phyloP scores from a whole-genome alignment of 2,329 filamentous ascomycete genomes.

The Achaetomium macrosporum region DNA sequence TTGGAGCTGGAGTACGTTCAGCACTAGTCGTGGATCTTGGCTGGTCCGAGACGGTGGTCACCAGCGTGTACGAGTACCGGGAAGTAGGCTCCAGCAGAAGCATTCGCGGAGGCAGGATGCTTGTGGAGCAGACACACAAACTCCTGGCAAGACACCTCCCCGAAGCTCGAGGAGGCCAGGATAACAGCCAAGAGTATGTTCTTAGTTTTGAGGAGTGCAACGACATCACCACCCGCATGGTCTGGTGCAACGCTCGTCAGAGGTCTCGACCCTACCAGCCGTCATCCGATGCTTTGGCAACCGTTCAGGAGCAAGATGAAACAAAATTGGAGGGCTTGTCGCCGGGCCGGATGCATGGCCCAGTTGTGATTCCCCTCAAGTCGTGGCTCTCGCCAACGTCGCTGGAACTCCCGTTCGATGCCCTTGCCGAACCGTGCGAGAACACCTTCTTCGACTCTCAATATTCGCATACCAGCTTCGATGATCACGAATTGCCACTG shows the following conservation, averaged over 20 bases:
- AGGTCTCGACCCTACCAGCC: constrained; percentile 18
- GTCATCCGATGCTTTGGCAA: constrained; percentile 38
- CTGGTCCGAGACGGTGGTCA: constrained; percentile 84
- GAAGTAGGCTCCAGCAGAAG: constrained; percentile 68
- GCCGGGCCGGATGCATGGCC: constrained; percentile 22
- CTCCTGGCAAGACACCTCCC: constrained; percentile 47
- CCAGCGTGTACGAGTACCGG: constrained; percentile 83
- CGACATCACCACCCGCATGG: constrained; percentile 66
- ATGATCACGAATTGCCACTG: constrained; percentile 81
- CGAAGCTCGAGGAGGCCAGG: constrained; percentile 23
- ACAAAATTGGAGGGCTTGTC: constrained; percentile 28
- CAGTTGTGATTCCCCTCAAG: constrained; percentile 40
- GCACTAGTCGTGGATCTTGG: constrained; percentile 84
- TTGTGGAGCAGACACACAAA: constrained; percentile 65
- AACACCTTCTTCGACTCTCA: constrained; percentile 62
- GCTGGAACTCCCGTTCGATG: constrained; percentile 61
- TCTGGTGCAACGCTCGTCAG: constrained; percentile 64
- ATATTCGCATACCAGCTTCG: constrained; percentile 52
- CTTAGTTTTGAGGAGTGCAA: constrained; percentile 75
- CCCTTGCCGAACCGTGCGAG: constrained; percentile 70
- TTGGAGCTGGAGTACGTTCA: constrained; percentile 79
- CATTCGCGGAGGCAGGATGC: constrained; percentile 64
- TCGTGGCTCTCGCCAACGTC: constrained; percentile 47
- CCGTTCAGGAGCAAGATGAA: constrained; percentile 55
- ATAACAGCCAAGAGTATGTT: constrained; percentile 27